Percentiles rank a stretch among this genome's conserved stretches.
Evolutionary conservation across 306 rosid genomes (phyloP).

Genomic region (Psophocarpus tetragonolobus): DNA sequence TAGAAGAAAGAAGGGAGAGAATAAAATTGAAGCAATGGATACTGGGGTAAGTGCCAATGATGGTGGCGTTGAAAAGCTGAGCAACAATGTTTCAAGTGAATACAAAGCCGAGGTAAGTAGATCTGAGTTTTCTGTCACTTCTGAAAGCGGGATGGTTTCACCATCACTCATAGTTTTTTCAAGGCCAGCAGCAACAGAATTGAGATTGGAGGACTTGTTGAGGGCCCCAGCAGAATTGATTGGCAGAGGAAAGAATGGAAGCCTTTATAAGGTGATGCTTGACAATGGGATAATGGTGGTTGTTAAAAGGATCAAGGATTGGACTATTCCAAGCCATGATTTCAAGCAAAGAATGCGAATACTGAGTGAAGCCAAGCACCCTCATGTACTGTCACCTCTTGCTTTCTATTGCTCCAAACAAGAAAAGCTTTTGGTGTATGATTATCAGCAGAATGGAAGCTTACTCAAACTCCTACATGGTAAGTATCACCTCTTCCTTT

Average conservation of each 20-base stretch:
- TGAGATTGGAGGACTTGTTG: constrained; percentile 75
- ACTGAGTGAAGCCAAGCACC: constrained; percentile 59
- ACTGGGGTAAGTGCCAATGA: constrained; percentile 37
- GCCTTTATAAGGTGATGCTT: constrained; percentile 73
- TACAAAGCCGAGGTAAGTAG: constrained; percentile 46
- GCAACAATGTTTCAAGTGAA: constrained; percentile 45
- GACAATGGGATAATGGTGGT: constrained; percentile 58
- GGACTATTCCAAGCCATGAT: constrained; percentile 52
- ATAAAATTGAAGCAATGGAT: constrained; percentile 42
- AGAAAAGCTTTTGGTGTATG: constrained; percentile 88
- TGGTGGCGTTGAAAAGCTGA: constrained; percentile 37
- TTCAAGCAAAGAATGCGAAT: constrained; percentile 68
- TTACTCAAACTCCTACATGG: constrained; percentile 78
- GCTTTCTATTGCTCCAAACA: constrained; percentile 73
- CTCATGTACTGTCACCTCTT: constrained; percentile 59
- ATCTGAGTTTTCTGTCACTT: constrained; percentile 47
- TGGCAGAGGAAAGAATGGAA: constrained; percentile 76
- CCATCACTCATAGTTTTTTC: constrained; percentile 68
- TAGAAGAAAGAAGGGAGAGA: constrained; percentile 42
- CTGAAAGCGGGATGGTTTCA: constrained; percentile 60
- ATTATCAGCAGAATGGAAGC: constrained; percentile 73
- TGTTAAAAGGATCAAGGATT: constrained; percentile 74
- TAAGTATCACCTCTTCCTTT: constrained; percentile 32
- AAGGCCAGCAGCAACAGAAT: constrained; percentile 47
- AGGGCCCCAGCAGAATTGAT: constrained; percentile 85